Evolutionary conservation across 352 stramenopile species (phyloP), one percentile per base, ranked within the genome.

Genomic region (Aphanomyces invadans): DNA sequence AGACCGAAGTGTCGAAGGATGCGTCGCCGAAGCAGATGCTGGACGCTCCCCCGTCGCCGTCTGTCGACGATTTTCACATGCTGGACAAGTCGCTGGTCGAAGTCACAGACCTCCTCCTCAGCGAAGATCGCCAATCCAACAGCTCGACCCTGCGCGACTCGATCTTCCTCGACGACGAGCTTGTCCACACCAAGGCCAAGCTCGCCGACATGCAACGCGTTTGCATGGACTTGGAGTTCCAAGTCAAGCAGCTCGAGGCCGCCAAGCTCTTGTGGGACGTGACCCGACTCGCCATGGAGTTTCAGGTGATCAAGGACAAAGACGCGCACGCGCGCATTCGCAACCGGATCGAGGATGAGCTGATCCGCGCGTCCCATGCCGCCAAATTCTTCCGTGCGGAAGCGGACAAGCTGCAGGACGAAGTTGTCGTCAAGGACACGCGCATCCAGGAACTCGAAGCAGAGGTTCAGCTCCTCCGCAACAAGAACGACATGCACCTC

Each of bases 221-320:
- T 15, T 51, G 42, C 45, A 9, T 26, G 23, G 60, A 67, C n/a
- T 29, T 67, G 1, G 33, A 67, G 7, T 59, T 59, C 19, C 42
- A 57, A 10, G 26, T 67, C 29, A 33, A 57, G 31, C 49, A 46
- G 15, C 33, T 60, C 31, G 26, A 59, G n/a, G 45, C 60, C 17
- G 45, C 60, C 46, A 67, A 67, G 32, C 26, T 67, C 10, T 25
- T 67, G 19, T 39, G 70, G 59, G 65, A 74, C 62, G 44, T 74
- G 32, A 65, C 62, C 15, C n/a, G 25, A n/a, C 28, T 63, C 26
- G 21, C 48, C 51, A 23, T 33, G 25, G 49, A 36, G 19, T 33
- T 64, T 15, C 29, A 53, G 11, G 49, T 38, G 56, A 64, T 49
- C 21, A 64, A 55, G 19, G 49, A 70, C 19, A 49, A 51, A 25